Base-by-base conservation (phyloP, 2,329 filamentous ascomycete genomes). In the Aspergillus versicolor region DNA sequence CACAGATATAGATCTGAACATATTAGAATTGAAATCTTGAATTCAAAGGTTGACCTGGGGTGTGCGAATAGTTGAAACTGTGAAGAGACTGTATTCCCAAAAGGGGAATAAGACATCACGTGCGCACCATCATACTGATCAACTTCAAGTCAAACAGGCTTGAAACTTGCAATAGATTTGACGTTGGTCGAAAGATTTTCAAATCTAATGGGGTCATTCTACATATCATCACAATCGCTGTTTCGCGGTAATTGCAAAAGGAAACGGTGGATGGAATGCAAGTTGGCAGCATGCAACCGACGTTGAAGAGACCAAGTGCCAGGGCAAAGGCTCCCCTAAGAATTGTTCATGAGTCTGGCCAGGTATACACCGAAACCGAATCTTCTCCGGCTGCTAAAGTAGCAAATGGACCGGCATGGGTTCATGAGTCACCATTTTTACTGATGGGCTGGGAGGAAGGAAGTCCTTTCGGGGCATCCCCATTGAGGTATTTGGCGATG, bases 371-470 rank as follows among this genome's bases (percentile, higher is more conserved):
- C 4, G 58, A 66, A 32, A 49, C 19, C 6, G 47, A 42, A n/a
- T 56, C 50, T 3, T 21, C 38, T 1, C 55, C 52, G 2, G 34
- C 53, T 9, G 21, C n/a, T 40, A 53, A 46, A 40, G 56, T 50
- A 58, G 46, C 59, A 3, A 61, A 62, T 30, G 73, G 72, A 3
- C 60, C 70, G 21, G 64, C 68, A 38, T 77, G 75, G 75, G 67
- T 70, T 17, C 72, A 73, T 57, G 73, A 77, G 34, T 70, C 70
- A 1, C 75, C 75, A 3, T 75, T 69, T 46, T 54, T 74, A 11
- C 65, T 70, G 1, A 37, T 57, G 15, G 65, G 65, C 7, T 70
- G 67, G 60, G 67, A 70, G 34, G 57, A 64, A 19, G 57, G 52
- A n/a, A 66, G 59, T 48, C 50, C 54, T 3, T 17, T 27, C 4